Conservation (phyloP, 768 basidiomycete species). For the Tubosaeta sp. region DNA sequence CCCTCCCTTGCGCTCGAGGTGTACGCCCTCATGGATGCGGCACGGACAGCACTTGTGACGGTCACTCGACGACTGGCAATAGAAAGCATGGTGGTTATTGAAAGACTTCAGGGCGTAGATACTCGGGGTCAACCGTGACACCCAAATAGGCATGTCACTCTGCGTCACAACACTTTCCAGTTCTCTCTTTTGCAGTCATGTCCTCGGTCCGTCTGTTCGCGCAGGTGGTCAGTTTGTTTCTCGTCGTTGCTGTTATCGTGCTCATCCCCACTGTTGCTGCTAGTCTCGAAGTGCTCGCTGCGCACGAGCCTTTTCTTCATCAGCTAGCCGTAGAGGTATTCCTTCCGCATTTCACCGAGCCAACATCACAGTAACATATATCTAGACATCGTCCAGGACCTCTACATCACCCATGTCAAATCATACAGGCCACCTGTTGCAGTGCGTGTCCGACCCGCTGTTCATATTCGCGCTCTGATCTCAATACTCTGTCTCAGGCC, state of each 20-base stretch:
- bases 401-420: conserved; percentile 89
- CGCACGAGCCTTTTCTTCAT: conserved; percentile 57
- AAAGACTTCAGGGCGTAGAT: too few relatives aligned
- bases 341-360: conserved; percentile 27
- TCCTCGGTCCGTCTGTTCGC: conserved; percentile 53
- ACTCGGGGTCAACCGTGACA: conserved; percentile 18
- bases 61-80: conserved; percentile 38
- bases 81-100: conserved; percentile 21
- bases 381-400: conserved; percentile 86
- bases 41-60: conserved; percentile 32
- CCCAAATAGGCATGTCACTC: conserved; percentile 25
- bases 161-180: conserved; percentile 41
- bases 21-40: conserved; percentile 31
- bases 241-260: neutral
- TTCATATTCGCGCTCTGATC: neutral
- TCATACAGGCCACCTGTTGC: conserved; percentile 73
- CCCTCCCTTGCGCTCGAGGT: conserved; percentile 46
- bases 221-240: conserved; percentile 38
- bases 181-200: conserved; percentile 50
- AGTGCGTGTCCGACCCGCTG: conserved; percentile 43
- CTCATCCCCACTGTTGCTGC: conserved; percentile 6
- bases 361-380: conserved; percentile 2
- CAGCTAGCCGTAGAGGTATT: conserved; percentile 61
- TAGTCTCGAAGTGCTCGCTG: conserved; percentile 45
- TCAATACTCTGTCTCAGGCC: conserved; percentile 44